Evolutionary conservation across 164 flowering plant species (phyloP), one percentile per base, ranked within the genome.

Genomic region (Malania oleifera): DNA sequence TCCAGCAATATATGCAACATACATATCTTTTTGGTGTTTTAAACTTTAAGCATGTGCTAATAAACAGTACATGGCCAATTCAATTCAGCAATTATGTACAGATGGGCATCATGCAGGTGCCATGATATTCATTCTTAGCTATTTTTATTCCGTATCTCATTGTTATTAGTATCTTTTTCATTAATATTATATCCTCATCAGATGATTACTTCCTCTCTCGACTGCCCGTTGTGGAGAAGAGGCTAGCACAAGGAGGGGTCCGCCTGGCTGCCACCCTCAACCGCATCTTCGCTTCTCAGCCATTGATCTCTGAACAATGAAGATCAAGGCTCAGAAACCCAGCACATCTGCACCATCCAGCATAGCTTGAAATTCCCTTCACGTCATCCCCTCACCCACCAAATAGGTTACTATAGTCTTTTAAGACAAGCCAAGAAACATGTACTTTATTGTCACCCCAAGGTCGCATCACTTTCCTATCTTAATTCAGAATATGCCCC

Each of bases 181-280:
- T 59, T 26, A 0, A 15, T 56, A 37, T 37, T 29, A 53, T 50
- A 31, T 23, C 22, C 12, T 14, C 14, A 17, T 39, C 14, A 11
- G 99, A 95, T 62, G 93, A 83, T 7, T 91, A 87, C 72, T 91
- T 91, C 72, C 80, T 83, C 24, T 82, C 99, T 46, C 82, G 96
- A 56, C 62, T 81, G 62, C 97, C 97, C 3, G 53, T 86, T 10
- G 96, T 95, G 58, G 97, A 91, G 77, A 76, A 71, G 73, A 75
- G 97, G 76, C 75, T 91, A 47, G 97, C 99, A 23, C 95, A 95
- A 79, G 75, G 81, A 57, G 97, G 91, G 57, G 75, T 91, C 55
- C 89, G 95, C 25, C 70, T 91, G 61, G 97, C 95, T 44, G 89
- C 91, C 14, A 79, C 80, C 23, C 87, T 88, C 31, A 90, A 90